Evolutionary conservation across 2,329 filamentous ascomycete species (phyloP).

Genomic region (Ambrosiella xylebori): DNA sequence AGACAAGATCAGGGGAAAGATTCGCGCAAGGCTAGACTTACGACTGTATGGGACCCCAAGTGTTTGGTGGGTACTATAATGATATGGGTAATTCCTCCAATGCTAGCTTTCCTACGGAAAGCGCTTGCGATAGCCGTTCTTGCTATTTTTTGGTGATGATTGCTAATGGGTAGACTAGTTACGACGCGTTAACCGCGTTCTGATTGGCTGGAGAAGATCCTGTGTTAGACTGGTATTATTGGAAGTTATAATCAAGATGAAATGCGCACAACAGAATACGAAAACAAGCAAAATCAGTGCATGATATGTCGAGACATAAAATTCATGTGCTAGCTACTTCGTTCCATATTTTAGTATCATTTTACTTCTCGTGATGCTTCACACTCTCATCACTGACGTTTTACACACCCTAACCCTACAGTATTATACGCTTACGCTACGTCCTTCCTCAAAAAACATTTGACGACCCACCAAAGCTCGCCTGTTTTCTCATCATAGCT

Average conservation of each 20-base stretch:
- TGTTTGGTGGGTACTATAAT: no score
- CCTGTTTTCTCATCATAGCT: slow-evolving; percentile 14
- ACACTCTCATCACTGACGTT: no score
- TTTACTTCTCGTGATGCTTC: no score
- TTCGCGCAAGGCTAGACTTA: no score
- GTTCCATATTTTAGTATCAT: no score
- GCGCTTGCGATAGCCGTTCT: background rate
- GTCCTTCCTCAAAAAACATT: slow-evolving; percentile 17
- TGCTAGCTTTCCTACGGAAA: no score
- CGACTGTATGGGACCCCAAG: no score
- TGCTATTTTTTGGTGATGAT: background rate
- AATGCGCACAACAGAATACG: background rate
- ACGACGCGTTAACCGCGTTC: slow-evolving; percentile 10
- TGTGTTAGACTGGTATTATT: background rate
- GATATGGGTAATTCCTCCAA: no score
- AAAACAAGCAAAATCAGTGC: no score
- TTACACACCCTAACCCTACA: background rate
- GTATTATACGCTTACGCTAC: background rate
- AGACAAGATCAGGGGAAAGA: no score
- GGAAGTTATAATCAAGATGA: background rate
- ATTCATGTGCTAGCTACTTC: no score
- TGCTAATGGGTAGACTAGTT: background rate
- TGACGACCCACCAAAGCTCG: slow-evolving; percentile 9
- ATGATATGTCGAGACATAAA: no score
- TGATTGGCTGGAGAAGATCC: background rate